These are phyloP conservation scores for Suhomyces pyralidae DNA, from an alignment of 805 yeast genomes.

Conservation along the genomic window DNA sequence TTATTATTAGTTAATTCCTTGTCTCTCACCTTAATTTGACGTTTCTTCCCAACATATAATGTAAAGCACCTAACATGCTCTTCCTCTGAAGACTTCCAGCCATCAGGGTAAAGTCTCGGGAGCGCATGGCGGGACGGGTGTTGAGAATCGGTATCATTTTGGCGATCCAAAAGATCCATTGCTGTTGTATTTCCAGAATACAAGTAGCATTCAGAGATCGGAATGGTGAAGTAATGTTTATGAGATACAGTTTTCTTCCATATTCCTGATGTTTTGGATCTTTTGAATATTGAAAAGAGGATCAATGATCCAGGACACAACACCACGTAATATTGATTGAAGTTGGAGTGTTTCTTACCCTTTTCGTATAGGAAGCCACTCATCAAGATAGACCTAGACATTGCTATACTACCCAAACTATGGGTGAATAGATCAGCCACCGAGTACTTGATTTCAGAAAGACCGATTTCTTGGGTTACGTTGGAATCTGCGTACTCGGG, in stretches of 20 bases:
- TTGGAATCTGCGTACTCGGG: slow-evolving; percentile 58
- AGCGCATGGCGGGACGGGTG: slow-evolving; percentile 55
- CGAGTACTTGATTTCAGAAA: slow-evolving; percentile 26
- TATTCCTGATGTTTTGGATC: slow-evolving; percentile 46
- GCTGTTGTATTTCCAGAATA: slow-evolving; percentile 67
- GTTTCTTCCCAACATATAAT: slow-evolving; percentile 74
- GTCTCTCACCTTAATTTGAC: slow-evolving; percentile 31
- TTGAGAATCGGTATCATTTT: slow-evolving; percentile 43
- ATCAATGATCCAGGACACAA: slow-evolving; percentile 69
- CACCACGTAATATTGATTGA: slow-evolving; percentile 57
- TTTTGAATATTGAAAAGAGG: slow-evolving; percentile 49
- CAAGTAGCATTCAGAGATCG: slow-evolving; percentile 66
- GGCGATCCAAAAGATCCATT: slow-evolving; percentile 50
- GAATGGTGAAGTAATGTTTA: slow-evolving; percentile 54
- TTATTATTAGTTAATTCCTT: background rate
- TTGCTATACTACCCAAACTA: slow-evolving; percentile 55
- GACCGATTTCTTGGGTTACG: slow-evolving; percentile 34
- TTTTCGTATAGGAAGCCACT: slow-evolving; percentile 72
- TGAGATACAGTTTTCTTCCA: slow-evolving; percentile 48
- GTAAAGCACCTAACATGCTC: slow-evolving; percentile 76
- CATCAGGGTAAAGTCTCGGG: slow-evolving; percentile 77
- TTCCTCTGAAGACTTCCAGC: slow-evolving; percentile 80
- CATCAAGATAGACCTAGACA: slow-evolving; percentile 57
- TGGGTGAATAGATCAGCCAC: slow-evolving; percentile 51
- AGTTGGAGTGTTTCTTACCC: slow-evolving; percentile 63